Percentiles rank a stretch among this genome's conserved stretches.
Conservation (phyloP, 805 yeast genomes). For the Kluyveromyces siamensis region DNA sequence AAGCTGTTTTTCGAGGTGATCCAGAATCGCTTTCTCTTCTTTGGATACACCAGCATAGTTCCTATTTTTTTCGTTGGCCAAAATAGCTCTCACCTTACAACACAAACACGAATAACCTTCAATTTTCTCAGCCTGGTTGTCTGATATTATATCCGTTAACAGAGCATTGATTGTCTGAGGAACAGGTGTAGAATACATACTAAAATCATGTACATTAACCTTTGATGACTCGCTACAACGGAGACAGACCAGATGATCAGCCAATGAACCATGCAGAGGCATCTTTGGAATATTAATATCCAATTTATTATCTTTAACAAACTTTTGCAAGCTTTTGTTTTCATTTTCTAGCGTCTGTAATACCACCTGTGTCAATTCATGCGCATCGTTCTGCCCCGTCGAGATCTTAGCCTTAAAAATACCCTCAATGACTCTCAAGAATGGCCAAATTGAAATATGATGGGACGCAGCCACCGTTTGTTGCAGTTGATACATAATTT, state of each 20-base stretch:
- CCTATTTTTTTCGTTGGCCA: conserved; percentile 27
- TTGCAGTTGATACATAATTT: conserved; percentile 47
- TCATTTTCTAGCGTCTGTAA: conserved; percentile 73
- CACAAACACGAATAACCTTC: conserved; percentile 73
- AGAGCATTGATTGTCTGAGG: conserved; percentile 46
- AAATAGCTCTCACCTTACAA: conserved; percentile 48
- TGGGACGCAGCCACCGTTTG: conserved; percentile 46
- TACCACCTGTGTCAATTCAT: conserved; percentile 75
- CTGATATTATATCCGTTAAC: conserved; percentile 45
- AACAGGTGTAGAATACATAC: conserved; percentile 64
- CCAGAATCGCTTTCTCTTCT: conserved; percentile 28
- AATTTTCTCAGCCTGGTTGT: conserved; percentile 55
- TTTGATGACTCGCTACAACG: conserved; percentile 55
- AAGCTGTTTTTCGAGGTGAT: conserved; percentile 30
- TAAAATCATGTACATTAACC: conserved; percentile 49
- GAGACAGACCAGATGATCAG: conserved; percentile 62
- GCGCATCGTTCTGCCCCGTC: conserved; percentile 87
- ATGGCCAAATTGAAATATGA: conserved; percentile 68
- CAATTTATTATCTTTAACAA: conserved; percentile 13
- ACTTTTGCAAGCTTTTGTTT: conserved; percentile 34
- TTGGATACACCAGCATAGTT: conserved; percentile 10
- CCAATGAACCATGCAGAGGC: conserved; percentile 63
- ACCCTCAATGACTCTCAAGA: conserved; percentile 61
- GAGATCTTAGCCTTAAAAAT: conserved; percentile 70
- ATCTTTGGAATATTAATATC: conserved; percentile 42